A percentile compares a stretch with the other conserved stretches of the same genome.
Evolutionary conservation across 352 stramenopile species (phyloP).

Genomic region (Peronosclerospora sorghi): DNA sequence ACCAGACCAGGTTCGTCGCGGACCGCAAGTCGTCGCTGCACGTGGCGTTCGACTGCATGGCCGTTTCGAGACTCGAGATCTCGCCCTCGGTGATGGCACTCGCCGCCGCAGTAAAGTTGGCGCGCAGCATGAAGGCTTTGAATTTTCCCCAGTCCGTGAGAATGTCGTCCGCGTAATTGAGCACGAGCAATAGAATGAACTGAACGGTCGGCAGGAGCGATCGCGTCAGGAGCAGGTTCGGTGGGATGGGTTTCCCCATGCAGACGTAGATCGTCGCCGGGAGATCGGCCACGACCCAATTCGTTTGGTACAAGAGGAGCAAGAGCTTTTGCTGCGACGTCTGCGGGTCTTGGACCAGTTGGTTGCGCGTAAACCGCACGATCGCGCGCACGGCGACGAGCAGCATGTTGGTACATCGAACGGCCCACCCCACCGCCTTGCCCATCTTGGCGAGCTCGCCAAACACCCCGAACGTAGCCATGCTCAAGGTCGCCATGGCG

Average conservation of each 20-base stretch:
- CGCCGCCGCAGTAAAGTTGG: slow-evolving; percentile 17
- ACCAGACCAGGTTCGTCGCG: slow-evolving; percentile 28
- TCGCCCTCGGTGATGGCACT: slow-evolving; percentile 20
- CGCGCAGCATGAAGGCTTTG: slow-evolving; percentile 18
- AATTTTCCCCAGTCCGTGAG: slow-evolving; percentile 22
- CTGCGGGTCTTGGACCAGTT: slow-evolving; percentile 21
- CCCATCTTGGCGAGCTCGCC: slow-evolving; percentile 19
- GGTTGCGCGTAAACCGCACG: slow-evolving; percentile 19
- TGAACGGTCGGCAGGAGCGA: slow-evolving; percentile 14
- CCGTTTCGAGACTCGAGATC: slow-evolving; percentile 15
- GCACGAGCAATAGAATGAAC: slow-evolving; percentile 13
- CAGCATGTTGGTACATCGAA: slow-evolving; percentile 38
- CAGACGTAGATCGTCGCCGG: slow-evolving; percentile 39
- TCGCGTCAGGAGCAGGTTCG: slow-evolving; percentile 9
- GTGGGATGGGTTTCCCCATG: slow-evolving; percentile 17
- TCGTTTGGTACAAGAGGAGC: slow-evolving; percentile 42
- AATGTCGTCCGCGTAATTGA: slow-evolving; percentile 21
- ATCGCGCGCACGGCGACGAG: slow-evolving; percentile 9
- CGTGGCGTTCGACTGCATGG: slow-evolving; percentile 26
- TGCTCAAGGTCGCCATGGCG: slow-evolving; percentile 22
- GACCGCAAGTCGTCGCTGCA: slow-evolving; percentile 31
- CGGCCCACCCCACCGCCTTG: slow-evolving; percentile 25
- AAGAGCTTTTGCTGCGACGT: slow-evolving; percentile 42
- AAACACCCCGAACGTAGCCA: slow-evolving; percentile 28
- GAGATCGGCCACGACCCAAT: slow-evolving; percentile 41